Conservation (phyloP, 805 yeast genomes). For the Cyberlindnera euphorbiiphila region DNA sequence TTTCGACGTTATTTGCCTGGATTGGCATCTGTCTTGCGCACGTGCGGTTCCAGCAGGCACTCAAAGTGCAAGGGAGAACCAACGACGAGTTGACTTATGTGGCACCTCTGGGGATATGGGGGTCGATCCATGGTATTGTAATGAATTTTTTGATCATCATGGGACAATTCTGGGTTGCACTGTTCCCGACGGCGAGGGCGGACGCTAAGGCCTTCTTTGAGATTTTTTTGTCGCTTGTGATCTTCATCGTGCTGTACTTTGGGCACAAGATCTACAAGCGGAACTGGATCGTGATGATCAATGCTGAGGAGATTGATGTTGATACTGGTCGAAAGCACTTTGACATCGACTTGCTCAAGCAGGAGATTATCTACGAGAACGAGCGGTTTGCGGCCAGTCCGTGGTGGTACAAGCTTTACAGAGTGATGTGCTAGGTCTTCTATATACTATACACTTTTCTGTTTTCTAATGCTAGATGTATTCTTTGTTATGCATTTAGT, state of each 20-base stretch:
- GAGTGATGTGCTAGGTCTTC: slow-evolving; percentile 50
- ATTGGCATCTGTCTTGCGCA: slow-evolving; percentile 55
- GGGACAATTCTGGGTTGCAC: slow-evolving; percentile 81
- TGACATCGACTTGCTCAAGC: slow-evolving; percentile 49
- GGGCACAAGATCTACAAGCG: slow-evolving; percentile 53
- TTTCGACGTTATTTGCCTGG: slow-evolving; percentile 63
- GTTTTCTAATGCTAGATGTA: too few relatives aligned
- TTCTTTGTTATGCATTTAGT: too few relatives aligned
- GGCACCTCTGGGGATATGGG: slow-evolving; percentile 64
- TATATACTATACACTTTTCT: too few relatives aligned
- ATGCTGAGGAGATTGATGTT: slow-evolving; percentile 33
- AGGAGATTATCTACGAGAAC: slow-evolving; percentile 51
- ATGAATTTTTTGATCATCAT: slow-evolving; percentile 58
- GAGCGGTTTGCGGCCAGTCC: slow-evolving; percentile 41
- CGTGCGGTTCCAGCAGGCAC: slow-evolving; percentile 60
- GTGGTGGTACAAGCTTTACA: slow-evolving; percentile 40
- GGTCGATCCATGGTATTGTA: slow-evolving; percentile 58
- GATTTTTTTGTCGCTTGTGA: slow-evolving; percentile 60
- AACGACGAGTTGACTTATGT: slow-evolving; percentile 60
- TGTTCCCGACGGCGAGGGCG: slow-evolving; percentile 59
- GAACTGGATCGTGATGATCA: slow-evolving; percentile 38
- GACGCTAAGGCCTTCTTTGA: slow-evolving; percentile 58
- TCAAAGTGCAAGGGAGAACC: slow-evolving; percentile 58
- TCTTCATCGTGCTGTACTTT: slow-evolving; percentile 51
- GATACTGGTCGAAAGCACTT: slow-evolving; percentile 46